Percentiles rank a stretch among this genome's conserved stretches.
Evolutionary conservation across 2,329 filamentous ascomycete genomes (phyloP).

Genomic region (Fusarium nisikadoi): DNA sequence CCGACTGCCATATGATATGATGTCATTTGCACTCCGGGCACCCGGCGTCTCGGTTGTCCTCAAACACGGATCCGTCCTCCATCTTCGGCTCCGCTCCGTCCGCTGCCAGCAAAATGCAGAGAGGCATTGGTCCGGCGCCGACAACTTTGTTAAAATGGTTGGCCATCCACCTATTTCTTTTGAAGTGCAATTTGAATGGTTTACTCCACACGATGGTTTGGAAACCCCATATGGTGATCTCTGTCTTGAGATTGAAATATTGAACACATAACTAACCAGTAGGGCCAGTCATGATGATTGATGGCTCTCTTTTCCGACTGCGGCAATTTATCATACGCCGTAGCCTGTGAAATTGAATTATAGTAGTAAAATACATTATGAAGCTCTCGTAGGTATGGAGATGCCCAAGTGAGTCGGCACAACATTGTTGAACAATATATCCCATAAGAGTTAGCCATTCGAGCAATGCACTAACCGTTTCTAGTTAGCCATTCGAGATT

Average conservation of each 20-base stretch:
- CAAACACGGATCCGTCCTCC: neutral
- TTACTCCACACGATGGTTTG: neutral
- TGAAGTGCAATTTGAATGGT: no score
- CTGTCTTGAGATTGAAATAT: neutral
- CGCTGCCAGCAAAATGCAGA: neutral
- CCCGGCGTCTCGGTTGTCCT: neutral
- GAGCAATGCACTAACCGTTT: conserved; percentile 8
- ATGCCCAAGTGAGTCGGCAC: neutral
- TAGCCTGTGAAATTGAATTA: neutral
- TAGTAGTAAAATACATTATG: neutral
- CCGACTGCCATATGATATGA: neutral
- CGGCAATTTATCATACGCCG: no score
- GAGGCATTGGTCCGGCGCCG: neutral
- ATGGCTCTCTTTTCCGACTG: neutral
- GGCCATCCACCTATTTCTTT: no score
- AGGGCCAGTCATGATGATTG: no score
- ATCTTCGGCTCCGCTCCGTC: conserved; percentile 11
- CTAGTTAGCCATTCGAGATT: conserved; percentile 17
- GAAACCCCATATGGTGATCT: neutral
- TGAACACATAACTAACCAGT: neutral
- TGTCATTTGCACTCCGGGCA: neutral
- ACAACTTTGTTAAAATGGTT: neutral
- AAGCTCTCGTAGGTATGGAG: neutral
- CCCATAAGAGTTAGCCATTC: conserved; percentile 10
- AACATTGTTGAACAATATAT: neutral